Evolutionary conservation across 139 green algal genomes (phyloP).

Genomic region (Chlamydomonas sp.): DNA sequence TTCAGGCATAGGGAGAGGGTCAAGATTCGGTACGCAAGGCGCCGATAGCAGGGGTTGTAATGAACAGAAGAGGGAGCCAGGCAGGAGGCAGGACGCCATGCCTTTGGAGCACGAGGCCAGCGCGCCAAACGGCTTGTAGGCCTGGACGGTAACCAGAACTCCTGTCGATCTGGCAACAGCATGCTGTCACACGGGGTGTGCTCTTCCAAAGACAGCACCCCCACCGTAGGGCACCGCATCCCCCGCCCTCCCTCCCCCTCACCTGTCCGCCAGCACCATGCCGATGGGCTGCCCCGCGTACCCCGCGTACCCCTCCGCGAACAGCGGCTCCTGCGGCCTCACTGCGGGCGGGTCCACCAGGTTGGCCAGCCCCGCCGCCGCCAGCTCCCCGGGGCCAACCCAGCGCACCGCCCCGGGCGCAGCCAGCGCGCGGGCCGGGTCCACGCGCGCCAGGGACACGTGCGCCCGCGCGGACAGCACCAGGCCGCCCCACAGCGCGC

Average conservation of each 20-base stretch:
- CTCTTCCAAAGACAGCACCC: background rate
- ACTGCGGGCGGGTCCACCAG: background rate
- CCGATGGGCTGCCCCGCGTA: background rate
- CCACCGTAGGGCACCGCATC: background rate
- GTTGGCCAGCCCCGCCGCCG: conserved; percentile 12
- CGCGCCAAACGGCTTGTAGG: no score
- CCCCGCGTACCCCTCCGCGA: background rate
- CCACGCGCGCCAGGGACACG: conserved; percentile 46
- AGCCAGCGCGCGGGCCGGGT: conserved; percentile 26
- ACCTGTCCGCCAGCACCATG: conserved; percentile 10
- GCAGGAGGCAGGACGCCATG: no score
- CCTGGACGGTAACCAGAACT: no score
- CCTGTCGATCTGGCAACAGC: no score
- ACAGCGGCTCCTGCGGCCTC: conserved; percentile 22
- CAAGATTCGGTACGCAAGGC: no score
- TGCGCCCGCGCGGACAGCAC: conserved; percentile 53
- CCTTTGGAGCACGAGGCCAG: no score
- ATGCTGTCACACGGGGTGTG: no score
- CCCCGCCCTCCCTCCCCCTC: background rate
- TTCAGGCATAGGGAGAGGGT: no score
- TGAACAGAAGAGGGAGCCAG: no score
- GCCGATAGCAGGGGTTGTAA: no score
- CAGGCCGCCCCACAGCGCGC: conserved; percentile 58
- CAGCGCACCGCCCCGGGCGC: conserved; percentile 56
- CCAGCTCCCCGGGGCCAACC: conserved; percentile 54